Percentiles rank a stretch among this genome's conserved stretches.
These are phyloP conservation scores for Globisporangium cystogenes DNA, from an alignment of 352 stramenopile species.

Conservation along the genomic window DNA sequence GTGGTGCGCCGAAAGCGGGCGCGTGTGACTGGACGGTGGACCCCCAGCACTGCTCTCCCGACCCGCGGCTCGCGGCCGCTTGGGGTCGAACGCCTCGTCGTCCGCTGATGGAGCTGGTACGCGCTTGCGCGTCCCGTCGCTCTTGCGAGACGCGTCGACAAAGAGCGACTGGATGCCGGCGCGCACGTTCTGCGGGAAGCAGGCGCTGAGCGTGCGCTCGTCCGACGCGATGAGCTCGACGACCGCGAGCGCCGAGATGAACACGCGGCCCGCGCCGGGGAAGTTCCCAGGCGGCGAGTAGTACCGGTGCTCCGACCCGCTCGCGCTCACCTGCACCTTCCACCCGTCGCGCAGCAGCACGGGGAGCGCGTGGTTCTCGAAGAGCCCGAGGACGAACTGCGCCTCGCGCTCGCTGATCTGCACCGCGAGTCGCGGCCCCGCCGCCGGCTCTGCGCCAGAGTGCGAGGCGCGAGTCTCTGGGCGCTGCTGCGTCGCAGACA, in stretches of 20 bases:
- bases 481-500: not conserved
- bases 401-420: slow-evolving; percentile 70
- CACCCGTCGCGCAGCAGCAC: slow-evolving; percentile 60
- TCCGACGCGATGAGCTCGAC: slow-evolving; percentile 71
- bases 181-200: slow-evolving; percentile 73
- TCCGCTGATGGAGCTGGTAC: slow-evolving; percentile 2
- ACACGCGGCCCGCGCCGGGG: slow-evolving; percentile 27
- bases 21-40: slow-evolving; percentile 3
- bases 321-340: slow-evolving; percentile 36
- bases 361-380: slow-evolving; percentile 75
- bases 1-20: not conserved
- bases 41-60: slow-evolving; percentile 5
- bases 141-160: slow-evolving; percentile 18
- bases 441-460: not conserved
- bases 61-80: slow-evolving; percentile 21
- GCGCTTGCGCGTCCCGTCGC: slow-evolving; percentile 16
- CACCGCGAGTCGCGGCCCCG: slow-evolving; percentile 14
- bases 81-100: slow-evolving; percentile 21
- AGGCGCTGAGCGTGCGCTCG: slow-evolving; percentile 45
- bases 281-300: slow-evolving; percentile 29
- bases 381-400: slow-evolving; percentile 69
- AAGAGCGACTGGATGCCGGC: slow-evolving; percentile 67
- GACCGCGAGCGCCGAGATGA: slow-evolving; percentile 57
- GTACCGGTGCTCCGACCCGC: slow-evolving; percentile 31
- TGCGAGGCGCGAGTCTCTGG: not conserved